Conservation (phyloP, 345 rosid species). For the Cardamine occulta region DNA sequence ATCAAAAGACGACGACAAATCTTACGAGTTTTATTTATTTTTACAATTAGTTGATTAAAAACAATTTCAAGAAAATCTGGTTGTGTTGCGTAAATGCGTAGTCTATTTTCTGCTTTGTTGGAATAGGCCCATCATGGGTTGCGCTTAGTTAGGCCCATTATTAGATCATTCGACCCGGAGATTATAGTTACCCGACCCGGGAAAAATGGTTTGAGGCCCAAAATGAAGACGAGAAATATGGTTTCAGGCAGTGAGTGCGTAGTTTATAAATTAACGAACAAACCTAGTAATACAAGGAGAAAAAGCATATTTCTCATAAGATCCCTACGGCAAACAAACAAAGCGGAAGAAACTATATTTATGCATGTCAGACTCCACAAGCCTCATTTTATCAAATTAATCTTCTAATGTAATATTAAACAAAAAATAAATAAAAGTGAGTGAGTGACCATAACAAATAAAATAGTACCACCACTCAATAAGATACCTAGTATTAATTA, state of each 20-base stretch:
- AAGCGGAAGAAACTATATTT: not conserved
- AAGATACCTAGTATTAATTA: too few species aligned
- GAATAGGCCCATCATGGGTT: not conserved
- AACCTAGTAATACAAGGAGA: not conserved
- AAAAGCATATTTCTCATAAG: not conserved
- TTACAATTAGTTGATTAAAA: too few species aligned
- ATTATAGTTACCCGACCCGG: too few species aligned
- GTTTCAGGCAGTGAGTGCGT: too few species aligned
- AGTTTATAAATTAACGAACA: not conserved
- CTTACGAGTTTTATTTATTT: not conserved
- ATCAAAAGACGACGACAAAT: not conserved
- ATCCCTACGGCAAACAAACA: conserved; percentile 19
- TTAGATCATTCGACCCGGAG: too few species aligned
- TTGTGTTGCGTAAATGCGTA: too few species aligned
- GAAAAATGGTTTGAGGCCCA: too few species aligned
- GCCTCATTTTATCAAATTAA: not conserved
- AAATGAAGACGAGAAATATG: too few species aligned
- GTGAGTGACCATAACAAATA: too few species aligned
- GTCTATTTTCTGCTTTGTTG: not conserved
- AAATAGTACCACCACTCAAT: too few species aligned
- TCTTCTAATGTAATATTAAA: not conserved
- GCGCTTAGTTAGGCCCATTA: conserved; percentile 8
- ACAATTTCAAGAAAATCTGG: too few species aligned
- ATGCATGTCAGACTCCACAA: not conserved
- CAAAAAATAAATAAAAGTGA: not conserved